These are phyloP conservation scores for Collybia nuda DNA, from an alignment of 768 basidiomycete genomes.

Conservation along the genomic window DNA sequence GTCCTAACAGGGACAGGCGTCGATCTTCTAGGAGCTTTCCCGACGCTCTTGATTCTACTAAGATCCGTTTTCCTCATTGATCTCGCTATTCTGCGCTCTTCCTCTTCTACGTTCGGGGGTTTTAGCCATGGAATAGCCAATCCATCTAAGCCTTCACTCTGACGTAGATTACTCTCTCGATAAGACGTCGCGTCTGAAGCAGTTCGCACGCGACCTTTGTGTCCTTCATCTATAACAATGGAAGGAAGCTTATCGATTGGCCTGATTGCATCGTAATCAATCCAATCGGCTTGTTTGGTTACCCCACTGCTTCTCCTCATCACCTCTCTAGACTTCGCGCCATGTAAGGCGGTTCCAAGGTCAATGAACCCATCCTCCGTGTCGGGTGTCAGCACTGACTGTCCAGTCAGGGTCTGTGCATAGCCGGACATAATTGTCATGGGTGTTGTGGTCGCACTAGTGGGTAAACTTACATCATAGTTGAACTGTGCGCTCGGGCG, in stretches of 20 bases:
- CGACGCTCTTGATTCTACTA: slow-evolving; percentile 38
- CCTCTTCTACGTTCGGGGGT: slow-evolving; percentile 16
- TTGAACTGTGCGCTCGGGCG: neutral
- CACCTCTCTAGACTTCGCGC: neutral
- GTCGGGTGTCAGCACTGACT: slow-evolving; percentile 2
- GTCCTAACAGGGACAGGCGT: slow-evolving; percentile 31
- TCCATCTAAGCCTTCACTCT: slow-evolving; percentile 8
- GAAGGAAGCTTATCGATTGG: slow-evolving; percentile 4
- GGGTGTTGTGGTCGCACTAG: slow-evolving; percentile 4
- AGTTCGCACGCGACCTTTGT: neutral
- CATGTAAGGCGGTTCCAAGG: neutral
- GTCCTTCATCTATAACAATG: slow-evolving; percentile 4
- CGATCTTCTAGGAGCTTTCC: slow-evolving; percentile 31
- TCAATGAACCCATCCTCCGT: slow-evolving; percentile 6
- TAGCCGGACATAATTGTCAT: slow-evolving; percentile 4
- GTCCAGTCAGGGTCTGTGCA: slow-evolving; percentile 4
- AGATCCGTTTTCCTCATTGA: slow-evolving; percentile 11
- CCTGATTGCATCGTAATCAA: slow-evolving; percentile 13
- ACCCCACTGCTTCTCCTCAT: neutral
- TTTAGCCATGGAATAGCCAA: slow-evolving; percentile 17
- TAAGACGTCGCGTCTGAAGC: neutral
- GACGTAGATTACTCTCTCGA: neutral
- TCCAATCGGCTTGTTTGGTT: slow-evolving; percentile 11
- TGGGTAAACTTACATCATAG: neutral
- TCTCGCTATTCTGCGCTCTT: slow-evolving; percentile 9